Percentiles rank a stretch among this genome's conserved stretches.
These are phyloP conservation scores for Parastagonospora avenae DNA, from an alignment of 2,329 filamentous ascomycete genomes.

Conservation along the genomic window DNA sequence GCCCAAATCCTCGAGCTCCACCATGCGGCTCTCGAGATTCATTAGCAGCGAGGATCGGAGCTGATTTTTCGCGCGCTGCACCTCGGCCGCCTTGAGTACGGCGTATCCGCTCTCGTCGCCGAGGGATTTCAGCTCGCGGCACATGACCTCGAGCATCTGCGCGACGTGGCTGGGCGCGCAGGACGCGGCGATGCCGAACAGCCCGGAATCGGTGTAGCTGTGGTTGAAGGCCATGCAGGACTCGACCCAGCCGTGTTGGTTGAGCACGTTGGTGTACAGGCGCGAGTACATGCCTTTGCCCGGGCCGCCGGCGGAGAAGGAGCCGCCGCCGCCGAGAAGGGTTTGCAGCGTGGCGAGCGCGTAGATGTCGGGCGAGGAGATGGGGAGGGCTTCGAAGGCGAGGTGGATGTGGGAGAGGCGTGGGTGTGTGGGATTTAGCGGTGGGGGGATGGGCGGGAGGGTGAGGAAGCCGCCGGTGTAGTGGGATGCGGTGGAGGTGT, in stretches of 20 bases:
- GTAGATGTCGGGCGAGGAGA: constrained; percentile 91
- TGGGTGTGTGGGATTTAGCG: constrained; percentile 76
- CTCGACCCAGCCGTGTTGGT: constrained; percentile 97
- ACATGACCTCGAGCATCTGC: constrained; percentile 93
- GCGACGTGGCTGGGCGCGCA: constrained; percentile 80
- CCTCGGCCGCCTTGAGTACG: constrained; percentile 75
- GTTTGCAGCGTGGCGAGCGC: constrained; percentile 94
- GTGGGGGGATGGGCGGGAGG: constrained; percentile 78
- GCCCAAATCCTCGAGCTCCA: constrained; percentile 94
- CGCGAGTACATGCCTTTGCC: constrained; percentile 99
- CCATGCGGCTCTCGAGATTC: constrained; percentile 97
- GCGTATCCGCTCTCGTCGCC: constrained; percentile 76
- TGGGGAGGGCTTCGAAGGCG: constrained; percentile 92
- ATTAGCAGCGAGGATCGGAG: constrained; percentile 87
- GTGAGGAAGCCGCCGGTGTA: constrained; percentile 95
- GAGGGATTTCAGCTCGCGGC: constrained; percentile 80
- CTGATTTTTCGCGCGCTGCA: constrained; percentile 95
- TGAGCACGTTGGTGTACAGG: constrained; percentile 95
- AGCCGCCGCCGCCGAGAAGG: constrained; percentile 91
- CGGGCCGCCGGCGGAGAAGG: constrained; percentile 93
- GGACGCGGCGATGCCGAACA: constrained; percentile 90
- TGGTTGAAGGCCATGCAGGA: constrained; percentile 96
- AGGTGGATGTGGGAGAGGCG: constrained; percentile 92
- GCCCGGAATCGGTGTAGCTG: constrained; percentile 91
- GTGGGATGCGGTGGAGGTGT: constrained; percentile 70